Evolutionary conservation across 495 filamentous ascomycete species (phyloP).

Genomic region (Penicillium canariense): DNA sequence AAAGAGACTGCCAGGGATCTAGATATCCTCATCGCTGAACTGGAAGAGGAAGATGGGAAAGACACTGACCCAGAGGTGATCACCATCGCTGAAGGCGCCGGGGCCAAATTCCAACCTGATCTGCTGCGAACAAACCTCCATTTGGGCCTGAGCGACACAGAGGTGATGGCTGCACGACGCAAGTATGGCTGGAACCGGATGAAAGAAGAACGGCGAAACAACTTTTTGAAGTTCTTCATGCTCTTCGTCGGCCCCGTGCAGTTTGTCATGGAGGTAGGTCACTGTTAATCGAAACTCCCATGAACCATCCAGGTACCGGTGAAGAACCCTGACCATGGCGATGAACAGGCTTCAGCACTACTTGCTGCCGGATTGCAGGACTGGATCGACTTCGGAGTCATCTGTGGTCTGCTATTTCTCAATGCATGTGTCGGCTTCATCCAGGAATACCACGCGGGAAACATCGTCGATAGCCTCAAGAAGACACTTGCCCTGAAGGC

Average conservation of each 20-base stretch:
- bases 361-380: conserved; percentile 73
- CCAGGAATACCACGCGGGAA: conserved; percentile 87
- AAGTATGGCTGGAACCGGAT: conserved; percentile 85
- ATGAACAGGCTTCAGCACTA: conserved; percentile 61
- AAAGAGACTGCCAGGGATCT: conserved; percentile 60
- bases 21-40: conserved; percentile 76
- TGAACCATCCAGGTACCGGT: background rate
- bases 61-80: conserved; percentile 57
- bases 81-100: conserved; percentile 26
- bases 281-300: background rate
- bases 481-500: conserved; percentile 86
- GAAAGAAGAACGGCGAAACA: conserved; percentile 84
- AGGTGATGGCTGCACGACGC: conserved; percentile 61
- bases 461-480: conserved; percentile 88
- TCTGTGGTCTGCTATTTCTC: conserved; percentile 69
- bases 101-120: conserved; percentile 58
- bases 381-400: conserved; percentile 80
- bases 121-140: conserved; percentile 69
- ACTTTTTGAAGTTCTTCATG: conserved; percentile 77
- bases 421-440: conserved; percentile 85
- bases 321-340: background rate
- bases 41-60: conserved; percentile 73
- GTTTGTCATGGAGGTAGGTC: conserved; percentile 83
- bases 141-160: conserved; percentile 65
- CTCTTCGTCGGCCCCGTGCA: conserved; percentile 92